Percentiles rank a stretch among this genome's conserved stretches.
Conservation (phyloP, 73 alveolate genomes). For the Paramecium octaurelia region DNA sequence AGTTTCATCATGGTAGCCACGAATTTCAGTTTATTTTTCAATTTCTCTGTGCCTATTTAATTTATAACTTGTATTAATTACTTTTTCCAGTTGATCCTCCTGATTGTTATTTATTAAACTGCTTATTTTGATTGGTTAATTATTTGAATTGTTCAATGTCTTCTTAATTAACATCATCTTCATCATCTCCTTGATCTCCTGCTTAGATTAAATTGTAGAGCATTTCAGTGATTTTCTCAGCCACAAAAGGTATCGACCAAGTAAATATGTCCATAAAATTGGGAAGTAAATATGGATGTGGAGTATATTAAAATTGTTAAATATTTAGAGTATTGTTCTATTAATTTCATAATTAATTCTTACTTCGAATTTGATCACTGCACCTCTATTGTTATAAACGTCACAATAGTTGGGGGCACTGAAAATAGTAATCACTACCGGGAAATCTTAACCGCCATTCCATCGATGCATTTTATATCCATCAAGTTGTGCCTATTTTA, state of each 20-base stretch:
- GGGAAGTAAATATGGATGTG: slow-evolving; percentile 92
- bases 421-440: slow-evolving; percentile 91
- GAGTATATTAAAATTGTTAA: slow-evolving; percentile 87
- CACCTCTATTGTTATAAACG: slow-evolving; percentile 94
- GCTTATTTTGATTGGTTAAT: slow-evolving; percentile 3
- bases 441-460: slow-evolving; percentile 89
- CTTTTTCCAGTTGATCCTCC: not conserved
- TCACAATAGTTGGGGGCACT: slow-evolving; percentile 97
- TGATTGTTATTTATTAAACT: slow-evolving; percentile 1
- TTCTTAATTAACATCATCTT: slow-evolving; percentile 53
- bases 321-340: slow-evolving; percentile 84
- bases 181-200: slow-evolving; percentile 58
- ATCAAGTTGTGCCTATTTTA: slow-evolving; percentile 77
- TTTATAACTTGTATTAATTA: not conserved
- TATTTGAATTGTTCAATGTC: slow-evolving; percentile 60
- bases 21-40: slow-evolving; percentile 49
- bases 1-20: slow-evolving; percentile 60
- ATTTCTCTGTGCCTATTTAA: slow-evolving; percentile 15
- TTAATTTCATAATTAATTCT: not conserved
- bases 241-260: slow-evolving; percentile 92
- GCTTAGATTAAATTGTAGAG: slow-evolving; percentile 58
- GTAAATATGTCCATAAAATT: slow-evolving; percentile 86
- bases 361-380: slow-evolving; percentile 84
- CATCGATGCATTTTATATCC: slow-evolving; percentile 96
- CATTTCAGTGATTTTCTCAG: slow-evolving; percentile 90